Percentiles rank a stretch among this genome's conserved stretches.
phyloP scores from a whole-genome alignment of 208 protist genomes.

The Trichomonas vaginalis region DNA sequence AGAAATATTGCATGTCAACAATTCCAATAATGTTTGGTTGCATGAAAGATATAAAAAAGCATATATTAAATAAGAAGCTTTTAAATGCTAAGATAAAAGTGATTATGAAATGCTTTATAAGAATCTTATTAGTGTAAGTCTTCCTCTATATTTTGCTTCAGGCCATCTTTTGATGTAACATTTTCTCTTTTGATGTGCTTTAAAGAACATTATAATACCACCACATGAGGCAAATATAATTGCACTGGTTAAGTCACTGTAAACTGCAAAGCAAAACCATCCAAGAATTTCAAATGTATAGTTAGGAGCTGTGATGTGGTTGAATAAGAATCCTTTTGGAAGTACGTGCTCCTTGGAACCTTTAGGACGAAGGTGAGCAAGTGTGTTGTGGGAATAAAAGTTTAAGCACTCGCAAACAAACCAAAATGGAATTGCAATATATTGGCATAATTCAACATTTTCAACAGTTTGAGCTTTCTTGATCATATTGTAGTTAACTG shows the following conservation, averaged over 20 bases:
- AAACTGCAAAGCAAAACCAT: background rate
- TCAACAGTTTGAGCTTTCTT: background rate
- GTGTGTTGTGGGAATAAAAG: background rate
- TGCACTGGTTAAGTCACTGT: background rate
- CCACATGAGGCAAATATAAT: background rate
- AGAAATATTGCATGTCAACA: no score
- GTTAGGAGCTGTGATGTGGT: background rate
- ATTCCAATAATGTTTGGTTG: no score
- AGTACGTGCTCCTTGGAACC: background rate
- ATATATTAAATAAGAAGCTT: no score
- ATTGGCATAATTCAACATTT: background rate
- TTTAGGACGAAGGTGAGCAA: background rate
- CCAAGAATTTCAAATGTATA: background rate
- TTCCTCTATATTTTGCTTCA: background rate
- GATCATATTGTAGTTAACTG: background rate
- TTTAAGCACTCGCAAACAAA: background rate
- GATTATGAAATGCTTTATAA: no score
- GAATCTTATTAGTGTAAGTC: background rate
- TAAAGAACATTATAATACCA: background rate
- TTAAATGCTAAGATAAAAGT: no score
- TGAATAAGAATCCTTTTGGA: background rate
- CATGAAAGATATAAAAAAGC: no score
- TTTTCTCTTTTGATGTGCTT: background rate
- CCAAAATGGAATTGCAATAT: background rate
- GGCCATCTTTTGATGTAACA: background rate